Base-by-base conservation (phyloP, 768 basidiomycete species). In the Tricholoma terreum region DNA sequence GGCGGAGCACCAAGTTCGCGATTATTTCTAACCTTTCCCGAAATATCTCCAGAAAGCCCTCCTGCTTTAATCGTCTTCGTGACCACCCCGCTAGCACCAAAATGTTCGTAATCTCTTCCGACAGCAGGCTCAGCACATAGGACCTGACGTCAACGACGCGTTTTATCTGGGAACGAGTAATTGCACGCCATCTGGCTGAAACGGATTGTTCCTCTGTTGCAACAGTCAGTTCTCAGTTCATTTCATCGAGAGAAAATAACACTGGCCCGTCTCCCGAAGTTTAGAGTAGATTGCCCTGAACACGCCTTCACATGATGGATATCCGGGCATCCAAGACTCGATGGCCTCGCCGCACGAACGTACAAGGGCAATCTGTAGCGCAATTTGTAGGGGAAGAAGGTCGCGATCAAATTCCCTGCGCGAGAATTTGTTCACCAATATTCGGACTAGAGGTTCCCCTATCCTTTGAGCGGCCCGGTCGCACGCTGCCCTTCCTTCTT, bases 111-210 rank as follows among this genome's bases (percentile, higher is more conserved):
- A 64, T 36, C 14, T 56, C 50, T 30, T 40, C 33, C 0, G 45
- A 15, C 6, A 64, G 19, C 8, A 36, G 38, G 3, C 54, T 27
- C 3, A 57, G 30, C 21, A 57, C 21, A 19, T 33, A 48, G 33
- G 62, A 42, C 65, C 65, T 43, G 76, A 66, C 71, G 73, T 72
- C 40, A 21, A 17, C 15, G 15, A 42, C 21, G 34, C 30, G 27
- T 38, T 34, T 66, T 17, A 78, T 74, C 52, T 83, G 79, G 24
- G 71, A 69, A 50, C 79, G 73, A 24, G 84, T 84, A 60, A 85
- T 58, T 22, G 82, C 77, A 56, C 83, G 76, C 83, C 83, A 85
- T 24, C 78, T 73, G 50, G 82, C 84, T 15, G 82, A 77, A 27
- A 80, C 75, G 1, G 77, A 73, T 65, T 82, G 82, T 24, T 75